Evolutionary conservation across 148 eudicot genomes (phyloP).

Genomic region (Silene uniflora): DNA sequence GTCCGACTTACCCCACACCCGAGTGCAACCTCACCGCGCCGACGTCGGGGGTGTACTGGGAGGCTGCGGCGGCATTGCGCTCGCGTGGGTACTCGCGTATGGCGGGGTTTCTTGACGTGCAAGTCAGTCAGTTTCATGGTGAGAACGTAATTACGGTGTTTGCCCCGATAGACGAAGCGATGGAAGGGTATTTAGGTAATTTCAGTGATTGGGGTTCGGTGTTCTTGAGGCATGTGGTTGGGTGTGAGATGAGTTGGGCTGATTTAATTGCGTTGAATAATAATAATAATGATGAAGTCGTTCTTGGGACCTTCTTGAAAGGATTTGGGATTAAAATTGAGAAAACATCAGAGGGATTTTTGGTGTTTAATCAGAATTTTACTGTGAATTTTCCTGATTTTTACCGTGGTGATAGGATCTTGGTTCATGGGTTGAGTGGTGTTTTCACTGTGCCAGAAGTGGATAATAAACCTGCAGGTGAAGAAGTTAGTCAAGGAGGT

Average conservation of each 20-base stretch:
- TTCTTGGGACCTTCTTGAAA: slow-evolving; percentile 37
- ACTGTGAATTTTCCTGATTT: slow-evolving; percentile 42
- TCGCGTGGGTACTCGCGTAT: slow-evolving; percentile 46
- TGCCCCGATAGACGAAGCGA: slow-evolving; percentile 47
- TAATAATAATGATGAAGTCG: slow-evolving; percentile 19
- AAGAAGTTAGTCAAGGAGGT: not conserved
- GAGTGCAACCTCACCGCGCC: not conserved
- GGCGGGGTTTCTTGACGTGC: slow-evolving; percentile 69
- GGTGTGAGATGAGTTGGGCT: slow-evolving; percentile 36
- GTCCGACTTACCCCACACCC: not conserved
- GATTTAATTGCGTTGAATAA: slow-evolving; percentile 28
- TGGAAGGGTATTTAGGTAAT: slow-evolving; percentile 36
- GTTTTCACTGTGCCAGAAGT: slow-evolving; percentile 20
- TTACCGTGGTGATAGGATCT: slow-evolving; percentile 36
- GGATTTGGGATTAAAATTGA: slow-evolving; percentile 38
- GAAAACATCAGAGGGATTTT: slow-evolving; percentile 18
- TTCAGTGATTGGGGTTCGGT: slow-evolving; percentile 33
- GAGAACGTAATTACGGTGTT: slow-evolving; percentile 38
- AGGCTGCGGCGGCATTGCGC: slow-evolving; percentile 37
- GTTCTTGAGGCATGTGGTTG: slow-evolving; percentile 51
- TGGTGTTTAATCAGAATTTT: slow-evolving; percentile 43
- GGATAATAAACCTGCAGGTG: slow-evolving; percentile 7
- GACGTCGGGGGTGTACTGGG: slow-evolving; percentile 16
- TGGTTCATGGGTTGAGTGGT: slow-evolving; percentile 51
- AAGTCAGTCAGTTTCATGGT: slow-evolving; percentile 27